phyloP scores from a whole-genome alignment of 768 basidiomycete species.

The Lentinus tigrinus region DNA sequence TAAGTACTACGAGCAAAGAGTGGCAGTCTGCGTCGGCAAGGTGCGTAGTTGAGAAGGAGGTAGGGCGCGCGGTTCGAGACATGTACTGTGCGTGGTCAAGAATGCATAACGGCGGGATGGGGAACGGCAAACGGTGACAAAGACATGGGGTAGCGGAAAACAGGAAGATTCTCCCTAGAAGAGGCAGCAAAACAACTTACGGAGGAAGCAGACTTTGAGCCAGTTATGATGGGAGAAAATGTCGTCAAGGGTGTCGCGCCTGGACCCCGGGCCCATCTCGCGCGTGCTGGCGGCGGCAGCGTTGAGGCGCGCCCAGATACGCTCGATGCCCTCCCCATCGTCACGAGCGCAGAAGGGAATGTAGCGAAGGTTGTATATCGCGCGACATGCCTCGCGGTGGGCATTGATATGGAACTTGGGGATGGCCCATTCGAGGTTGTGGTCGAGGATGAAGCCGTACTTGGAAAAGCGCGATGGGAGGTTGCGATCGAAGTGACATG shows the following conservation, averaged over 20 bases:
- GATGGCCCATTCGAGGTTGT: slow-evolving; percentile 23
- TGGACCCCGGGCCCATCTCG: slow-evolving; percentile 36
- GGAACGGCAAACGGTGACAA: no score
- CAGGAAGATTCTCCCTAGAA: background rate
- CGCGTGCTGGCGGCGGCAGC: slow-evolving; percentile 29
- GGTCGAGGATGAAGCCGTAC: background rate
- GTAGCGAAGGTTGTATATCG: slow-evolving; percentile 32
- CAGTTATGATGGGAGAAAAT: slow-evolving; percentile 35
- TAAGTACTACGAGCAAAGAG: no score
- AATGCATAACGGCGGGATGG: no score
- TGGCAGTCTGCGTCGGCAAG: no score
- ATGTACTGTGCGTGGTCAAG: no score
- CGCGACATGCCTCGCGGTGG: slow-evolving; percentile 32
- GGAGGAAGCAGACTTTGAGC: slow-evolving; percentile 31
- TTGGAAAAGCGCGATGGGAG: background rate
- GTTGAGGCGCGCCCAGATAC: slow-evolving; percentile 36
- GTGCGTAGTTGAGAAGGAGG: no score
- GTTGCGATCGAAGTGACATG: slow-evolving; percentile 1
- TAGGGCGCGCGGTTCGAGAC: no score
- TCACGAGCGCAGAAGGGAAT: slow-evolving; percentile 27
- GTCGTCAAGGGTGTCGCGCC: slow-evolving; percentile 37
- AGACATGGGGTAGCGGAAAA: no score
- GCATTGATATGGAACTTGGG: slow-evolving; percentile 40
- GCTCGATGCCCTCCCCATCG: slow-evolving; percentile 39
- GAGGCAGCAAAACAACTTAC: slow-evolving; percentile 17